Percentiles rank a stretch among this genome's conserved stretches.
Conservation (phyloP, 2,329 filamentous ascomycete species). For the Biscogniauxia sp. region DNA sequence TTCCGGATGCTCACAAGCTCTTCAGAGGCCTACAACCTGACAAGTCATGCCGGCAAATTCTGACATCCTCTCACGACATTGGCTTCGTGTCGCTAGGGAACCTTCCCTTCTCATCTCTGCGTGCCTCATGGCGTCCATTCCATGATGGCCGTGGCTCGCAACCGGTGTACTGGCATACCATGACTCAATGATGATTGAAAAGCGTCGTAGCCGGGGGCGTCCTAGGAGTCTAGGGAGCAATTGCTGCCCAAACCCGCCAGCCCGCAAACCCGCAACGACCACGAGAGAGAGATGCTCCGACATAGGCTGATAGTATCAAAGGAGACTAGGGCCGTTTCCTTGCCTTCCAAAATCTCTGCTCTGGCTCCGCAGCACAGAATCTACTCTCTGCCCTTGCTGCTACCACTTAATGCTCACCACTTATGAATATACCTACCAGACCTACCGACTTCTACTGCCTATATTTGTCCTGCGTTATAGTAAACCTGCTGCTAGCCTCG, state of each 20-base stretch:
- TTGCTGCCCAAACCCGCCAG: constrained; percentile 42
- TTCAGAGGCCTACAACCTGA: constrained; percentile 23
- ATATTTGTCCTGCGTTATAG: constrained; percentile 24
- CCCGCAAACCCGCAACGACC: constrained; percentile 27
- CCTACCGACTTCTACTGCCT: background rate
- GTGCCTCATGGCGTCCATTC: constrained; percentile 27
- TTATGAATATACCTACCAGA: constrained; percentile 12
- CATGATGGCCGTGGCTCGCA: constrained; percentile 3
- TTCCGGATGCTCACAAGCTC: constrained; percentile 24
- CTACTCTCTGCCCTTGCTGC: constrained; percentile 11
- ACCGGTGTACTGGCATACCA: constrained; percentile 20
- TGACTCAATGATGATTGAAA: constrained; percentile 25
- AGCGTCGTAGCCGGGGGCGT: constrained; percentile 30
- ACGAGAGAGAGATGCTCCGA: constrained; percentile 34
- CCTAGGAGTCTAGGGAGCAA: constrained; percentile 31
- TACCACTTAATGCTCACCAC: constrained; percentile 19
- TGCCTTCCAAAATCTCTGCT: constrained; percentile 17
- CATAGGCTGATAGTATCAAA: constrained; percentile 32
- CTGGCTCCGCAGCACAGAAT: constrained; percentile 14
- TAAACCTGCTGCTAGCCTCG: constrained; percentile 24
- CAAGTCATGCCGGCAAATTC: constrained; percentile 26
- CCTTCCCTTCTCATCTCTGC: constrained; percentile 18
- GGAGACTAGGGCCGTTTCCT: constrained; percentile 25
- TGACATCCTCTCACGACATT: constrained; percentile 28
- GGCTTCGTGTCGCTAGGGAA: constrained; percentile 22